Evolutionary conservation across 2,329 filamentous ascomycete genomes (phyloP), one percentile per base, ranked within the genome.

Genomic region (Calonectria hawksworthii): DNA sequence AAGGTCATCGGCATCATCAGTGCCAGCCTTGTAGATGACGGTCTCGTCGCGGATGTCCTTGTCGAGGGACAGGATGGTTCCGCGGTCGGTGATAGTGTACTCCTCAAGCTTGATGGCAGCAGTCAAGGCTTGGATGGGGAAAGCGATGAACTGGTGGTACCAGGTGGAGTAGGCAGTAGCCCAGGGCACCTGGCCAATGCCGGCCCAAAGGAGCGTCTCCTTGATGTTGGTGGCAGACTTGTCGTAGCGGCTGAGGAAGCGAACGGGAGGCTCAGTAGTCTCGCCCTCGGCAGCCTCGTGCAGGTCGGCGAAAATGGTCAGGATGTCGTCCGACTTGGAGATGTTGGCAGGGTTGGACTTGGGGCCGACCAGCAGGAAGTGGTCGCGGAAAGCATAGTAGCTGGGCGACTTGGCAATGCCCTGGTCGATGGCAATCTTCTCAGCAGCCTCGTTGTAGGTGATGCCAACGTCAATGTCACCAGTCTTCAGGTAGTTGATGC

Each of bases 221-320:
- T 88, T 88, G 65, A 89, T 88, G 73, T 88, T 89, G 4, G 86
- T 88, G 0, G 88, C 87, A 3, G 86, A 88, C 77, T 89, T 89
- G 74, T 89, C 88, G 65, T 84, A 89, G 1, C 88, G 84, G 36
- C 81, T 85, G 14, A 88, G 78, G 68, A 88, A 89, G 18, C 86
- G 83, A 2, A 87, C 84, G 0, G 84, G 83, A 0, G 82, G 79
- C 2, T 81, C 76, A 0, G 83, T 85, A 0, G 74, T 75, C 4
- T 79, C 81, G 2, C 79, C 83, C 44, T 86, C 82, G 0, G 84
- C 84, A 4, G 84, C 83, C 0, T 81, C 74, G 28, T 83, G 82
- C 8, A 89, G 77, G 16, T 76, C 79, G 9, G 82, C 81, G 67
- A 86, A 86, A 26, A 82, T 86, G n/a, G 77, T 81, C 5, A 75